Base-by-base conservation (phyloP, 768 basidiomycete species). In the Lactarius vividus region DNA sequence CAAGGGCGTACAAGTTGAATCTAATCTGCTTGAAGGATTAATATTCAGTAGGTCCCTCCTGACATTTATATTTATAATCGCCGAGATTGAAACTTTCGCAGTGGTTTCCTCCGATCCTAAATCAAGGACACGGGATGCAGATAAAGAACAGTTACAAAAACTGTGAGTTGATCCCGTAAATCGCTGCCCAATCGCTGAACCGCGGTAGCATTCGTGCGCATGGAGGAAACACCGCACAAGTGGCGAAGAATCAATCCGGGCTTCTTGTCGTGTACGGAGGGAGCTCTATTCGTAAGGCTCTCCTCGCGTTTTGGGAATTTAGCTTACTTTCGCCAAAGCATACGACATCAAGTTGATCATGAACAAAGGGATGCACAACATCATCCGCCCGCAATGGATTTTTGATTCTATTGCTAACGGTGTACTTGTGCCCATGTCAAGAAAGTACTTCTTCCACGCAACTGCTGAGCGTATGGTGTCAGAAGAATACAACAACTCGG, bases 401-500 rank as follows among this genome's bases (percentile, higher is more conserved):
- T 73, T 80, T 42, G 91, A 94, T 72, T 95, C 88, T 28, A 80
- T 96, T n/a, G 79, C 81, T 6, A 77, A 79, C 33, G 83, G 81
- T 13, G 78, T 83, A 64, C 78, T 80, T 23, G 75, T 85, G 31
- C 88, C 92, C 1, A 77, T 95, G 65, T 80, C 75, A 44, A 87
- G 88, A 76, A 92, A 90, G 72, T 92, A 92, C 74, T 91, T 92
- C 75, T 92, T 92, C 77, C 84, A 89, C 71, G 86, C 91, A 4
- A 89, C 86, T 0, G 74, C 78, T 1, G 76, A 74, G 7, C 81
- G 88, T 44, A 78, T 75, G 68, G 75, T 78, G 20, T 77, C 75
- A 11, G 80, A 82, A 0, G 88, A 86, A 40, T 91, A 87, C 70
- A 73, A 76, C 15, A 26, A 58, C 33, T 59, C 42, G 10, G 53